Evolutionary conservation across 202 grass and related monocot genomes (phyloP), one percentile per base, ranked within the genome.

Genomic region (Panicum virgatum): DNA sequence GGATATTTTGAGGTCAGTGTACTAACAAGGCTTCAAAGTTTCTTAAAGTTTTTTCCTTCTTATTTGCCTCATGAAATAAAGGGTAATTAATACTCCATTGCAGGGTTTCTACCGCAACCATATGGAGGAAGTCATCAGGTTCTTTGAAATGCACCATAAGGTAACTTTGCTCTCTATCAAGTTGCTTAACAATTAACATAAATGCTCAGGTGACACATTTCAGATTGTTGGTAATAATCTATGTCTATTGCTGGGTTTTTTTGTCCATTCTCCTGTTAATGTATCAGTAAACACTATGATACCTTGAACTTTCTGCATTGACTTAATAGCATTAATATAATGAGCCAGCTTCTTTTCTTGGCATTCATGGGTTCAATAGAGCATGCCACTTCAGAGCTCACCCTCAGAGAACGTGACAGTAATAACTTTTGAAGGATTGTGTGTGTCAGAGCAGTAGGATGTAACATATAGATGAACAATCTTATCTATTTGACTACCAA

Each of bases 81-180:
- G 76, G 53, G 57, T 25, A 48, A 22, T 1, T 29, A 56, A 82
- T 72, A 79, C 69, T 68, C 60, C 66, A 78, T 81, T 93, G 25
- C 80, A 99, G 96, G 96, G 96, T 45, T 96, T 99, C 62, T 99
- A 99, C 66, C 96, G 96, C 57, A 99, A 99, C 69, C 96, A 99
- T 78, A 99, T 99, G 96, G 96, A 99, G 83, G 96, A 99, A 96
- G 96, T 99, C 69, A 99, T 99, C 63, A 99, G 89, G 70, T 99
- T 96, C 81, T 99, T 99, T 83, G 96, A 99, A 85, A 90, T 90
- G 85, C 89, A 99, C 79, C 96, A 99, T 79, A 99, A 94, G 93
- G 96, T 98, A 91, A 66, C 77, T 51, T 62, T 66, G n/a, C 48
- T 75, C 32, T 54, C 19, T 72, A 27, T 72, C 15, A 47, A 82